phyloP scores from a whole-genome alignment of 176 grass and related monocot genomes.

The Oryza meyeriana region DNA sequence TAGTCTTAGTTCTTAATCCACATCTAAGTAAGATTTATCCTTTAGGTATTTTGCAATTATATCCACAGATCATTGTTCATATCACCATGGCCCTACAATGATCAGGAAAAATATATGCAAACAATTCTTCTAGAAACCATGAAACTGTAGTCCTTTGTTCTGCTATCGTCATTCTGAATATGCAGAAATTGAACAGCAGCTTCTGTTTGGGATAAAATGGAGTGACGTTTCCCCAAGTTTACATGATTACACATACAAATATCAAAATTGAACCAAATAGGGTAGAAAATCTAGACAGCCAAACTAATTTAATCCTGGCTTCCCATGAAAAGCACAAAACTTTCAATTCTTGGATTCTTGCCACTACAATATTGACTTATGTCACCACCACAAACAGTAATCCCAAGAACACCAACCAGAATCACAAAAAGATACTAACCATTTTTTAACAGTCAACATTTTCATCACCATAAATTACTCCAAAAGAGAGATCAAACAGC shows the following conservation, averaged over 20 bases:
- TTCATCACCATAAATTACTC: slow-evolving; percentile 8
- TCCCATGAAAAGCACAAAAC: background rate
- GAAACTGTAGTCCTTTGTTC: background rate
- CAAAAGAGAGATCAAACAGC: slow-evolving; percentile 19
- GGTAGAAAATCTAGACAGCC: background rate
- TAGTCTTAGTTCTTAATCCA: background rate
- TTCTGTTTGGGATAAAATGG: background rate
- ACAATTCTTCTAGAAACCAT: no score
- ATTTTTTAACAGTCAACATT: slow-evolving; percentile 4
- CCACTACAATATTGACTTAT: background rate
- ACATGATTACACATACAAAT: background rate
- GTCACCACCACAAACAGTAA: background rate
- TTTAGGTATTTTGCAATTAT: background rate
- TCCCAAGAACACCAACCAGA: background rate
- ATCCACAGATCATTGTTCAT: background rate
- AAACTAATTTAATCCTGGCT: background rate
- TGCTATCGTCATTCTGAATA: background rate
- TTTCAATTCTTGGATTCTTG: background rate
- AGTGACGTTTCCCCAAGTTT: background rate
- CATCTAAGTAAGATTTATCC: background rate
- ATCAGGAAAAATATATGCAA: background rate
- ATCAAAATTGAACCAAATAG: background rate
- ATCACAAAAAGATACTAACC: background rate
- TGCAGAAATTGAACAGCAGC: background rate
- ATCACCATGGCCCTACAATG: background rate